A percentile compares a stretch with the other conserved stretches of the same genome.
These are phyloP conservation scores for Ophiostoma quercus DNA, from an alignment of 2,329 filamentous ascomycete genomes.

Conservation along the genomic window DNA sequence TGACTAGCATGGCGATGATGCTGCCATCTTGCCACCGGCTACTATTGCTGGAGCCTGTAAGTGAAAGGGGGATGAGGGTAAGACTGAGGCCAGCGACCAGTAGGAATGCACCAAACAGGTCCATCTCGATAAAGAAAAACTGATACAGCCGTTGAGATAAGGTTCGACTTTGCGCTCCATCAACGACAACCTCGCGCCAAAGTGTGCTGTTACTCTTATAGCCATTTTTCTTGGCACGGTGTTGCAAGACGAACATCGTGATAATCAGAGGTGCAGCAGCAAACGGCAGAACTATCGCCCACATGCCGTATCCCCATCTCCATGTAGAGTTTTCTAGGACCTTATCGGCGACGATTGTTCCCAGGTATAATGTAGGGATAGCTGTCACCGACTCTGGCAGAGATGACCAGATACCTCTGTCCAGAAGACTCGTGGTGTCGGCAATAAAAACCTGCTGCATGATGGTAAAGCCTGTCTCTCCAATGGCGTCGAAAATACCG, in stretches of 20 bases:
- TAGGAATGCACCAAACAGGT: background rate
- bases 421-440: conserved; percentile 55
- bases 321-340: background rate
- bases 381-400: conserved; percentile 38
- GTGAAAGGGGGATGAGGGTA: background rate
- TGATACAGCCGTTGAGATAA: background rate
- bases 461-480: conserved; percentile 37
- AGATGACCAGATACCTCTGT: conserved; percentile 55
- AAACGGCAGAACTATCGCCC: background rate
- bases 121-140: background rate
- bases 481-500: conserved; percentile 53
- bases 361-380: background rate
- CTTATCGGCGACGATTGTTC: background rate
- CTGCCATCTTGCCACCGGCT: background rate
- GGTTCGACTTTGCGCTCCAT: background rate
- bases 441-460: conserved; percentile 51
- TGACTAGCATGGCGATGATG: background rate
- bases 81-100: background rate
- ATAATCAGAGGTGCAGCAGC: background rate
- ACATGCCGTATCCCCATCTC: background rate
- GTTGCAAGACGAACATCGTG: background rate
- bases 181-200: background rate
- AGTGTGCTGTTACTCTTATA: background rate
- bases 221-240: background rate
- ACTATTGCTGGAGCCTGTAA: background rate